Evolutionary conservation across 1,139 yeast genomes (phyloP).

Genomic region (Kodamaea sp.): DNA sequence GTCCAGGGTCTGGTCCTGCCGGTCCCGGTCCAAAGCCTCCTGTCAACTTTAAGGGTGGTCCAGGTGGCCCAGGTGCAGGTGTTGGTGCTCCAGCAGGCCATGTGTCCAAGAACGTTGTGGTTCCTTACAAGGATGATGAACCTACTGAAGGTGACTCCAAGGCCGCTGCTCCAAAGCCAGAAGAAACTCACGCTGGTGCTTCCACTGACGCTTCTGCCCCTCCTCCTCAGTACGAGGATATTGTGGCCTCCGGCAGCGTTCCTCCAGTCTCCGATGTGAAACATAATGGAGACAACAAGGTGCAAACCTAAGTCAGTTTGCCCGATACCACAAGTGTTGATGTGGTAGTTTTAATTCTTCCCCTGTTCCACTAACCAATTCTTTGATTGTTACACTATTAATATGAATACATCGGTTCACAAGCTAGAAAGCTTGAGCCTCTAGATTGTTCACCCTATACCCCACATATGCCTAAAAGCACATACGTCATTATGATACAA

Average conservation of each 20-base stretch:
- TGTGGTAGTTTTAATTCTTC: no score
- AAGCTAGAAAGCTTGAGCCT: no score
- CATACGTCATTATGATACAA: no score
- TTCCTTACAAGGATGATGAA: conserved; percentile 8
- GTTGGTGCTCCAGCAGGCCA: conserved; percentile 1
- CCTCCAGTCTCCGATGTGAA: conserved; percentile 17
- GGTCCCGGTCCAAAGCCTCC: no score
- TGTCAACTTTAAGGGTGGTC: neutral
- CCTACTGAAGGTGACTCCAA: conserved; percentile 1
- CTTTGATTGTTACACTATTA: no score
- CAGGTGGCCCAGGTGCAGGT: neutral
- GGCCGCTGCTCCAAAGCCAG: neutral
- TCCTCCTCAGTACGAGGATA: conserved; percentile 34
- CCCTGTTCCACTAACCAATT: no score
- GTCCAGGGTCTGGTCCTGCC: neutral
- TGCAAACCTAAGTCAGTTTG: no score
- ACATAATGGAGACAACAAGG: conserved; percentile 27
- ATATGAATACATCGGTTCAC: no score
- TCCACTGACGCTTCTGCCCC: conserved; percentile 8
- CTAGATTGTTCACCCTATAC: no score
- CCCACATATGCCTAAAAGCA: no score
- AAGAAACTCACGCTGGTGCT: neutral
- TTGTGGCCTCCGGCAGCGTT: conserved; percentile 15
- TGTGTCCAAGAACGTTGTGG: conserved; percentile 2
- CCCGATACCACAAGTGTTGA: no score